Base-by-base conservation (phyloP, 805 yeast species). In the Starmerella sp. region DNA sequence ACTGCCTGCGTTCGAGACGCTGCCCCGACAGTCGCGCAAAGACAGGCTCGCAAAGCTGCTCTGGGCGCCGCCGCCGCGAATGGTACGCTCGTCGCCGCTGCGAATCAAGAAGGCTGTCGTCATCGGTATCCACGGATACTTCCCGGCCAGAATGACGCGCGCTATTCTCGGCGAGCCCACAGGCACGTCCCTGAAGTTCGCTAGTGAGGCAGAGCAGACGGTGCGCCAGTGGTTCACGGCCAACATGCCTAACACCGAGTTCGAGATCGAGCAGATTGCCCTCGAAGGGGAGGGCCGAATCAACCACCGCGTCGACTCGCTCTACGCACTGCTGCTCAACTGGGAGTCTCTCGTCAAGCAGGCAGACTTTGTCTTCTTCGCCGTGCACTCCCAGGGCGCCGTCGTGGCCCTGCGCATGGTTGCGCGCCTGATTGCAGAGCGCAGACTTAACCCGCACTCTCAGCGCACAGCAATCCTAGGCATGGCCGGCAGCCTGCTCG, bases 401-500 rank as follows among this genome's bases (percentile, higher is more conserved):
- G 97, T 96, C 0, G 97, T 93, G 0, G 79, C 95, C 0, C 81
- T 88, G 0, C 82, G 87, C 35, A 67, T 91, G 32, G 70, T 89
- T n/a, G 84, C 95, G 0, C 76, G 77, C 60, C 73, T 91, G 43
- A 77, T 91, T 11, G 84, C 80, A 59, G 75, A 78, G 38, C 93
- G 78, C 0, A 69, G 70, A 32, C 64, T 73, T 1, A 51, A 56
- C 17, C 68, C 69, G 42, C 63, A 63, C 34, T 71, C 68, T 52
- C 76, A 78, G 57, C 67, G 77, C 28, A 75, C 90, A 13, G 87
- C 93, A 0, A 72, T 91, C 17, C 70, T 91, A 50, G 91, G 91
- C 4, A 91, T 91, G 98, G 97, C 97, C 0, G 97, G 97, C 0
- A 80, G 90, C 29, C 87, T 89, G 63, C 81, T 87, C 66, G 98